Evolutionary conservation across 2,329 filamentous ascomycete genomes (phyloP).

Genomic region (Fusarium haematococcum): DNA sequence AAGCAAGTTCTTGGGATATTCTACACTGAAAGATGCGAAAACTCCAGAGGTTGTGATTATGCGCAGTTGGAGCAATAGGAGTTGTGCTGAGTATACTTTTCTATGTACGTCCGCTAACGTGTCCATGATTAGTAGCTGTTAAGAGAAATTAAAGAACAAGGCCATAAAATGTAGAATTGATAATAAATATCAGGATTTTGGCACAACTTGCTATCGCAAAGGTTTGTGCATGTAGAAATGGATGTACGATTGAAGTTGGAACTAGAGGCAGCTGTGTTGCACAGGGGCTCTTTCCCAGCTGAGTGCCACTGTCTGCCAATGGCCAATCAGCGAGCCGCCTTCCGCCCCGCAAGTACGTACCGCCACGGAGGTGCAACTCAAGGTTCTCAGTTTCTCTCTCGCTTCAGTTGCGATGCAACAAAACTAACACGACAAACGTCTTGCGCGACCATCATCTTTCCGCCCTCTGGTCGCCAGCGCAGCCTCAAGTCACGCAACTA

Average conservation of each 20-base stretch:
- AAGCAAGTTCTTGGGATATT: not conserved
- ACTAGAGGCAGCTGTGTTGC: not conserved
- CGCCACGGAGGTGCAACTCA: not conserved
- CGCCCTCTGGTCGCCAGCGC: constrained; percentile 10
- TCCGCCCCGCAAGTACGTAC: constrained; percentile 23
- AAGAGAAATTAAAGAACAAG: not conserved
- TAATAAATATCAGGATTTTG: not conserved
- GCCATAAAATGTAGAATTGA: not conserved
- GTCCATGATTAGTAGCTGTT: not conserved
- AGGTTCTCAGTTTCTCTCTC: constrained; percentile 33
- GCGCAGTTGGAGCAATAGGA: not conserved
- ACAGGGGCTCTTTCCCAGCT: not conserved
- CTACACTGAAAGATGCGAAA: not conserved
- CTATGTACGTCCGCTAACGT: not conserved
- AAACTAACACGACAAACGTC: constrained; percentile 39
- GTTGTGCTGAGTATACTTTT: not conserved
- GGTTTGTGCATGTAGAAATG: not conserved
- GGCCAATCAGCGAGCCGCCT: not conserved
- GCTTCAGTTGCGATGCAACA: constrained; percentile 31
- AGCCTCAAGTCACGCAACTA: not conserved
- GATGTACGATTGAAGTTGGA: not conserved
- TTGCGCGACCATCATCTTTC: constrained; percentile 18
- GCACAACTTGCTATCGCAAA: not conserved
- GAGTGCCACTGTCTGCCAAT: not conserved
- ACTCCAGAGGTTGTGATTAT: not conserved